These are phyloP conservation scores for Penicillium hesseltinei DNA, from an alignment of 2,329 filamentous ascomycete genomes.

Conservation along the genomic window DNA sequence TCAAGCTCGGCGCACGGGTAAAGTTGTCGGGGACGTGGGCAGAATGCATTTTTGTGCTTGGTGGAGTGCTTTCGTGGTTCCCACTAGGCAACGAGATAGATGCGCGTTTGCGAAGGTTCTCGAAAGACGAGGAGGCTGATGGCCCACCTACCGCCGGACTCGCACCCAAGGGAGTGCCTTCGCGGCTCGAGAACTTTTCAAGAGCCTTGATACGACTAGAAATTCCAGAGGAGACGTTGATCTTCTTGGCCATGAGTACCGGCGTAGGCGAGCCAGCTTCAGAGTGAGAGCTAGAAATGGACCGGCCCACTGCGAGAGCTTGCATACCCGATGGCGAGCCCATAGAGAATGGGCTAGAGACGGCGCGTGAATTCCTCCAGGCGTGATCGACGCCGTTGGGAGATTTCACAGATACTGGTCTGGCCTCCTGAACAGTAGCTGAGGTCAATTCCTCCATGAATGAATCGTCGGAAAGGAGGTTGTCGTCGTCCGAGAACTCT, in stretches of 20 bases:
- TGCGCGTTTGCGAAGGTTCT: conserved; percentile 50
- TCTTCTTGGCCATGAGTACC: conserved; percentile 66
- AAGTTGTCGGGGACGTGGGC: conserved; percentile 27
- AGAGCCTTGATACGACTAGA: conserved; percentile 92
- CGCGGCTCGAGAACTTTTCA: conserved; percentile 67
- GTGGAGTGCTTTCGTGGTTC: conserved; percentile 22
- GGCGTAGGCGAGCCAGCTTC: conserved; percentile 36
- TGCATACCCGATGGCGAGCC: conserved; percentile 30
- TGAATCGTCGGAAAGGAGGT: conserved; percentile 62
- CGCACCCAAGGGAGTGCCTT: conserved; percentile 32
- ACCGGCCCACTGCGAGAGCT: conserved; percentile 35
- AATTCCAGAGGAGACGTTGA: conserved; percentile 84
- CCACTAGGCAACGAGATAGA: conserved; percentile 36
- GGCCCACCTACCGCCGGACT: conserved; percentile 46
- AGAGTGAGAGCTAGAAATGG: conserved; percentile 38
- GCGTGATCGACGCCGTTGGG: conserved; percentile 49
- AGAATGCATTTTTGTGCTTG: conserved; percentile 27
- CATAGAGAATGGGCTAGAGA: conserved; percentile 40
- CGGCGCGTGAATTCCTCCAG: conserved; percentile 39
- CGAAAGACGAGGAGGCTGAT: conserved; percentile 58
- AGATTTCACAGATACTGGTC: conserved; percentile 76
- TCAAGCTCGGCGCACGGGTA: conserved; percentile 33
- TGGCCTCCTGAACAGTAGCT: conserved; percentile 80
- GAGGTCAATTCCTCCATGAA: conserved; percentile 82
- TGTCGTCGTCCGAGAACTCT: conserved; percentile 45